These are phyloP conservation scores for Fusarium devonianum DNA, from an alignment of 2,329 filamentous ascomycete species.

Conservation along the genomic window DNA sequence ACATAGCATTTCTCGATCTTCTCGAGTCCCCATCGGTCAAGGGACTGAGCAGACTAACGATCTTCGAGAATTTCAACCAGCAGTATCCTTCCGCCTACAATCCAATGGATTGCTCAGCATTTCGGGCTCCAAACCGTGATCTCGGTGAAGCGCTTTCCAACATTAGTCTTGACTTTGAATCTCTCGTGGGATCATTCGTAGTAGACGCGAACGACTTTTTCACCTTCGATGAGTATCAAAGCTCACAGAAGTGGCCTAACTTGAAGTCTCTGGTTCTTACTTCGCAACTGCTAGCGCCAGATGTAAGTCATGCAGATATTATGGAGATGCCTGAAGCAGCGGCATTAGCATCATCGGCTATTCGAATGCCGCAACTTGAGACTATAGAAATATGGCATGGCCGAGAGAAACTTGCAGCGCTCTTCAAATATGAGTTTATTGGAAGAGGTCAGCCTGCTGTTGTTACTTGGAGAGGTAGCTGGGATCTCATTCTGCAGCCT, in stretches of 20 bases:
- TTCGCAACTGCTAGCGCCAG: conserved; percentile 35
- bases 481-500: conserved; percentile 3
- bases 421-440: conserved; percentile 33
- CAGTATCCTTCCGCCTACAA: too few species aligned
- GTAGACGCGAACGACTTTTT: conserved; percentile 42
- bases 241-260: conserved; percentile 34
- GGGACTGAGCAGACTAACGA: too few species aligned
- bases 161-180: too few species aligned
- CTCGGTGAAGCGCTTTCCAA: too few species aligned
- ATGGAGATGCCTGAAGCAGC: conserved; percentile 38
- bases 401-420: conserved; percentile 28
- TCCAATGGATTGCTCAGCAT: too few species aligned
- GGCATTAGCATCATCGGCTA: conserved; percentile 33
- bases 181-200: conserved; percentile 43
- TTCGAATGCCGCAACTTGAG: conserved; percentile 43
- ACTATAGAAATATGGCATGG: conserved; percentile 48
- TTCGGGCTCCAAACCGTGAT: too few species aligned
- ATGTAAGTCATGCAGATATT: conserved; percentile 20
- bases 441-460: conserved; percentile 5
- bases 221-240: conserved; percentile 20
- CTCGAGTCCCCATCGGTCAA: too few species aligned
- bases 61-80: too few species aligned
- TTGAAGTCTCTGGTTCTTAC: conserved; percentile 41
- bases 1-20: too few species aligned
- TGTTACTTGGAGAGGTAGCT: conserved; percentile 5